Conservation (phyloP, 495 filamentous ascomycete genomes). For the Aspergillus asperescens region DNA sequence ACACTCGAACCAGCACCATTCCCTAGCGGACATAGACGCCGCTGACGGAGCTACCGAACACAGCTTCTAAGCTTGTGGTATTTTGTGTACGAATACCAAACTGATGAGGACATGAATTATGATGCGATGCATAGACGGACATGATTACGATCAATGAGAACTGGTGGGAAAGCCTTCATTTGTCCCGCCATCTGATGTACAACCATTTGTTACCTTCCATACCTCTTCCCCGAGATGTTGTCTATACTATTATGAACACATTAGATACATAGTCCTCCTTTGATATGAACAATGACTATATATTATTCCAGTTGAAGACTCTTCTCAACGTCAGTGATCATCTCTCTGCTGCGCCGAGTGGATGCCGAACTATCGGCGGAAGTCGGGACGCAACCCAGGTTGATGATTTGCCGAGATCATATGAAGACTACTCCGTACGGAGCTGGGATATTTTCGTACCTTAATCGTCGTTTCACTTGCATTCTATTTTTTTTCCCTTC, state of each 20-base stretch:
- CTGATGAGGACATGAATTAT: slow-evolving; percentile 10
- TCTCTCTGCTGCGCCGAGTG: slow-evolving; percentile 8
- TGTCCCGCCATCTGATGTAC: neutral
- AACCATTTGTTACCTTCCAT: neutral
- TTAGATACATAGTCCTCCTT: neutral
- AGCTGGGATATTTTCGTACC: neutral
- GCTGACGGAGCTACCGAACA: slow-evolving; percentile 20
- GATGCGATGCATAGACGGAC: slow-evolving; percentile 8
- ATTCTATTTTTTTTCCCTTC: slow-evolving; percentile 15
- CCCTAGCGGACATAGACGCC: slow-evolving; percentile 21
- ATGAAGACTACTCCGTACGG: neutral
- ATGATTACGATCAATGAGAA: slow-evolving; percentile 2
- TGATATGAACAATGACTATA: neutral
- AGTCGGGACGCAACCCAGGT: slow-evolving; percentile 24
- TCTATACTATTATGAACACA: neutral
- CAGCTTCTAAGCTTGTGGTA: neutral
- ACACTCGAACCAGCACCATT: slow-evolving; percentile 12
- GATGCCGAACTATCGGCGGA: slow-evolving; percentile 24
- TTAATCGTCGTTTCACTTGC: neutral
- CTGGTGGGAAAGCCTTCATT: neutral
- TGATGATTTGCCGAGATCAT: slow-evolving; percentile 16
- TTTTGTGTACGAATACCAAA: neutral
- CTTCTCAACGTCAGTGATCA: neutral
- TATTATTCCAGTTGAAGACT: neutral
- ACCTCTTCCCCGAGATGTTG: neutral